Base-by-base conservation (phyloP, 2,329 filamentous ascomycete genomes). In the Onygenales sp. region DNA sequence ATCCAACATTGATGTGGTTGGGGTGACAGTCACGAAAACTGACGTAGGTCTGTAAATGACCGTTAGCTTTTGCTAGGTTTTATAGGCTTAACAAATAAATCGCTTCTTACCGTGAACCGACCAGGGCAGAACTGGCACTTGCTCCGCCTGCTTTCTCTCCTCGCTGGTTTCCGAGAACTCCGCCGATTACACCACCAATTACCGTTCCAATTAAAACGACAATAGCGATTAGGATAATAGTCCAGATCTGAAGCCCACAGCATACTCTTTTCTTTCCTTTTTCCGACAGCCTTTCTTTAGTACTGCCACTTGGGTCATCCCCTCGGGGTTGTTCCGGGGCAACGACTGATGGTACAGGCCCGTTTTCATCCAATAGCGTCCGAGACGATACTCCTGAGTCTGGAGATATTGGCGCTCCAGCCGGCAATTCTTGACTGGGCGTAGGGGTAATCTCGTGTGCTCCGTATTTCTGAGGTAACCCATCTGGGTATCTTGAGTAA, bases 401-500 rank as follows among this genome's bases (percentile, higher is more conserved):
- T 11, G 63, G 61, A 10, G 58, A 55, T 13, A 61, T 61, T 48
- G 59, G 59, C 36, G 58, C 60, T n/a, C 53, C 55, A 32, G 59
- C 33, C 10, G 10, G 14, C n/a, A 32, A 7, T 49, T 76, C 75
- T 1, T 74, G 80, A 2, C 75, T 59, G 6, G 77, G 58, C 36
- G 60, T 56, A 57, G 61, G 62, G 42, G 58, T 55, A 32, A 61
- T 57, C 32, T 55, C 54, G 75, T 74, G 5, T 32, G 55, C 57
- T 35, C 74, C 72, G 1, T 65, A 63, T 80, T 89, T 75, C 68
- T 80, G 65, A 65, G 79, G 69, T 71, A 84, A 75, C 54, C 89
- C 86, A 51, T 94, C 87, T 2, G 91, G 89, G 69, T 94, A 96
- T 66, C 89, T 80, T 11, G 89, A 88, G 66, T 97, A 97, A 0